A percentile compares a stretch with the other conserved stretches of the same genome.
Evolutionary conservation across 164 flowering plant genomes (phyloP).

Genomic region (Sextonia rubra): DNA sequence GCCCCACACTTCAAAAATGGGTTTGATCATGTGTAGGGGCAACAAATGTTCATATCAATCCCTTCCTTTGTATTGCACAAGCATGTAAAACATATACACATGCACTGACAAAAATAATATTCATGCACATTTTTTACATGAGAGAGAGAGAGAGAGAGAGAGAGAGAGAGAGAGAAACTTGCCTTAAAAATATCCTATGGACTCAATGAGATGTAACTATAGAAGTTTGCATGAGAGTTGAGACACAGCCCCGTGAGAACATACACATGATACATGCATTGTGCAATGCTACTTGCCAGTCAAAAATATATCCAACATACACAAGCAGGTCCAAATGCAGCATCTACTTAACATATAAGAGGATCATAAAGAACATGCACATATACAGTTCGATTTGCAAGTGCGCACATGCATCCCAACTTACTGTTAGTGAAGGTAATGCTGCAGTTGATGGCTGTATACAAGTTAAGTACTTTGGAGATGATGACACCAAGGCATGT

Average conservation of each 20-base stretch:
- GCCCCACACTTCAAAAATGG: too few relatives aligned
- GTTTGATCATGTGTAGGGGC: too few relatives aligned
- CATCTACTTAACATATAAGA: background rate
- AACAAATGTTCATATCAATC: too few relatives aligned
- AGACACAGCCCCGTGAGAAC: background rate
- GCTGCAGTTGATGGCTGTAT: constrained; percentile 21
- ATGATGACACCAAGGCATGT: constrained; percentile 3
- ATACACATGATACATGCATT: background rate
- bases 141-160: background rate
- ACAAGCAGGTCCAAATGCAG: background rate
- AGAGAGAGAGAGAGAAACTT: background rate
- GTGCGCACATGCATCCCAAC: background rate
- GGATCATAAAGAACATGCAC: background rate
- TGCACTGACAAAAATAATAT: background rate
- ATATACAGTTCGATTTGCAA: background rate
- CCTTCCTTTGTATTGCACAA: too few relatives aligned
- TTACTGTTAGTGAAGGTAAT: constrained; percentile 18
- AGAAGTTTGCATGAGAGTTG: background rate
- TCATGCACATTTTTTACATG: background rate
- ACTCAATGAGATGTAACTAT: background rate
- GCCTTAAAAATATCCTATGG: background rate
- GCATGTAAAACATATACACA: background rate
- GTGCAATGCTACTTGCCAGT: background rate
- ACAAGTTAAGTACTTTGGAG: constrained; percentile 13
- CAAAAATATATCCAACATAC: background rate